phyloP scores from a whole-genome alignment of 345 rosid species.

The Raphanus sativus region DNA sequence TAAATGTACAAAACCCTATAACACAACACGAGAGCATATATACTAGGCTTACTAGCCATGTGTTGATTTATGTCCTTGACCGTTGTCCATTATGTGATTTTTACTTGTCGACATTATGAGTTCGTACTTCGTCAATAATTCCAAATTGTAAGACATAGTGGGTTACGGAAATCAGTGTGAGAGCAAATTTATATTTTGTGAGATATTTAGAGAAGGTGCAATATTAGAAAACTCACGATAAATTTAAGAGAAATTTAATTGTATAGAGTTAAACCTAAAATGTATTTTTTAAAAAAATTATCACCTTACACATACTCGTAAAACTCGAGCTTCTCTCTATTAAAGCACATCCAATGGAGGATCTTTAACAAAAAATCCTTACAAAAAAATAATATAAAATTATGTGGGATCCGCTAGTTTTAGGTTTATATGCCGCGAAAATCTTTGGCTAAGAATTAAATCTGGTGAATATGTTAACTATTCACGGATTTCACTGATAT shows the following conservation, averaged over 20 bases:
- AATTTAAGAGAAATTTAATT: background rate
- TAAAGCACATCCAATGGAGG: background rate
- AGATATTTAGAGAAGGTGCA: background rate
- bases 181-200: background rate
- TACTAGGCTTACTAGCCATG: slow-evolving; percentile 26
- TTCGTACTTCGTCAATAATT: slow-evolving; percentile 26
- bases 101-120: slow-evolving; percentile 32
- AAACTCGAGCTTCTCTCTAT: background rate
- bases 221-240: background rate
- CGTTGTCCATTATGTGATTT: slow-evolving; percentile 28
- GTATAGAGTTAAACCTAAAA: background rate
- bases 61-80: slow-evolving; percentile 11
- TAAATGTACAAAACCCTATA: background rate
- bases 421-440: too few relatives aligned
- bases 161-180: slow-evolving; percentile 5
- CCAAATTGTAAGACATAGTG: background rate
- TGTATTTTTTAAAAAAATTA: background rate
- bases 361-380: too few relatives aligned
- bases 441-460: too few relatives aligned
- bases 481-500: too few relatives aligned
- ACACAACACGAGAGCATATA: background rate
- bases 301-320: background rate
- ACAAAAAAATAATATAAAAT: too few relatives aligned
- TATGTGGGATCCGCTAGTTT: too few relatives aligned
- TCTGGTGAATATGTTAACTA: too few relatives aligned